Evolutionary conservation across 78 protist species (phyloP).

Genomic region (Trichosphaerium sp.): DNA sequence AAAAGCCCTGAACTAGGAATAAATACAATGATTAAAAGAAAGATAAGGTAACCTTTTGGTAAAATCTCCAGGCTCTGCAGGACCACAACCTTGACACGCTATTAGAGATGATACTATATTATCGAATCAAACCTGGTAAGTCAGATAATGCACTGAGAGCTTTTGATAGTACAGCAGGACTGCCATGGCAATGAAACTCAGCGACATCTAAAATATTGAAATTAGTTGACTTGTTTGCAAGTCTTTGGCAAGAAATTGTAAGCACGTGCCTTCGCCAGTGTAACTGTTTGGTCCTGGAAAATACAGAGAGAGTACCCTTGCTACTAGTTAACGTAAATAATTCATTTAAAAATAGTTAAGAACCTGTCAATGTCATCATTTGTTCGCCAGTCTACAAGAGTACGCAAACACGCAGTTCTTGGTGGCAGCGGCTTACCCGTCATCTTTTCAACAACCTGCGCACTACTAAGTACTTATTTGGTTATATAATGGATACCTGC

Average conservation of each 20-base stretch:
- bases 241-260: too few relatives aligned
- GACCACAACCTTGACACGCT: not conserved
- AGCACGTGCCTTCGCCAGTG: too few relatives aligned
- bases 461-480: too few relatives aligned
- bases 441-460: too few relatives aligned
- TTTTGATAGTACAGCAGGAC: constrained; percentile 61
- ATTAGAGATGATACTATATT: constrained; percentile 3
- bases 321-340: not conserved
- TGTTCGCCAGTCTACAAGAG: not conserved
- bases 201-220: too few relatives aligned
- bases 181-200: constrained; percentile 85
- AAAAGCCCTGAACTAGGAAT: constrained; percentile 47
- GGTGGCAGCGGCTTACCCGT: not conserved
- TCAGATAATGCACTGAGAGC: constrained; percentile 36
- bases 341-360: not conserved
- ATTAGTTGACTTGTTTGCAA: too few relatives aligned
- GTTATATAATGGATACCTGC: too few relatives aligned
- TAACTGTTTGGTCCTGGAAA: constrained; percentile 58
- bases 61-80: constrained; percentile 80
- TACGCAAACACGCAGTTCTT: not conserved
- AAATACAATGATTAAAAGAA: not conserved
- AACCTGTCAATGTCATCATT: not conserved
- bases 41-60: constrained; percentile 27
- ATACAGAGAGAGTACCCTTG: constrained; percentile 14
- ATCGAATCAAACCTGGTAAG: constrained; percentile 2